These are phyloP conservation scores for Syzygium oleosum DNA, from an alignment of 345 rosid species.

Conservation along the genomic window DNA sequence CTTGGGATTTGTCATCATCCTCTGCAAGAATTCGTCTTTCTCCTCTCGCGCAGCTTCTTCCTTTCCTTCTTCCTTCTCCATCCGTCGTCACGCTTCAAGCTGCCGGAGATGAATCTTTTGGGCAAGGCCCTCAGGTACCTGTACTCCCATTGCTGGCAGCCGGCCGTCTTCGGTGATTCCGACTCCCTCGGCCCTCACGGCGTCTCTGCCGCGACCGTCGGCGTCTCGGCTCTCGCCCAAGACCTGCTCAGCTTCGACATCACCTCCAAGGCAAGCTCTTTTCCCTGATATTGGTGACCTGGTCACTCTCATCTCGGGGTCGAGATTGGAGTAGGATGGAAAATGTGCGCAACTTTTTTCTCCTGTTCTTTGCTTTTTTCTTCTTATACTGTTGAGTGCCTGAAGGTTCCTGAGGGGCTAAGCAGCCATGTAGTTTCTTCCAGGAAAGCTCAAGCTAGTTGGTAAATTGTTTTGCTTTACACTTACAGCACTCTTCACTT, in stretches of 20 bases:
- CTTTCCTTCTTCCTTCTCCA: not conserved
- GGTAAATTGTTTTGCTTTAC: slow-evolving; percentile 29
- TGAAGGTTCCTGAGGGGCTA: slow-evolving; percentile 76
- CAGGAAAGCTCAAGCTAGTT: slow-evolving; percentile 81
- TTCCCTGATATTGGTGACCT: not conserved
- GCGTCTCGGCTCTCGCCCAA: slow-evolving; percentile 73
- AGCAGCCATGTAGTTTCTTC: slow-evolving; percentile 63
- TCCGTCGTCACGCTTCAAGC: not conserved
- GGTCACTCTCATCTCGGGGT: not conserved
- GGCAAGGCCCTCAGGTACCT: slow-evolving; percentile 50
- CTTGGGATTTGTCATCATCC: not conserved
- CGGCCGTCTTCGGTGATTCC: slow-evolving; percentile 29
- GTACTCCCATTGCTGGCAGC: slow-evolving; percentile 29
- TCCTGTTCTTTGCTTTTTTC: not conserved
- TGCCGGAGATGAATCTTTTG: slow-evolving; percentile 9
- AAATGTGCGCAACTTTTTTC: not conserved
- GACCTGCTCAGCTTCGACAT: slow-evolving; percentile 67
- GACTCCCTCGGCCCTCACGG: slow-evolving; percentile 34
- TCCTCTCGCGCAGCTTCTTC: not conserved
- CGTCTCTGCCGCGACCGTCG: slow-evolving; percentile 44
- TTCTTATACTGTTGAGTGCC: not conserved
- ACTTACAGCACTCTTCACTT: not conserved
- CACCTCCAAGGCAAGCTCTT: slow-evolving; percentile 50
- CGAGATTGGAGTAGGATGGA: not conserved
- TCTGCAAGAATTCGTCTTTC: fast-evolving